Evolutionary conservation across 2,329 filamentous ascomycete species (phyloP), one percentile per base, ranked within the genome.

Genomic region (Hypomyces rosellus): DNA sequence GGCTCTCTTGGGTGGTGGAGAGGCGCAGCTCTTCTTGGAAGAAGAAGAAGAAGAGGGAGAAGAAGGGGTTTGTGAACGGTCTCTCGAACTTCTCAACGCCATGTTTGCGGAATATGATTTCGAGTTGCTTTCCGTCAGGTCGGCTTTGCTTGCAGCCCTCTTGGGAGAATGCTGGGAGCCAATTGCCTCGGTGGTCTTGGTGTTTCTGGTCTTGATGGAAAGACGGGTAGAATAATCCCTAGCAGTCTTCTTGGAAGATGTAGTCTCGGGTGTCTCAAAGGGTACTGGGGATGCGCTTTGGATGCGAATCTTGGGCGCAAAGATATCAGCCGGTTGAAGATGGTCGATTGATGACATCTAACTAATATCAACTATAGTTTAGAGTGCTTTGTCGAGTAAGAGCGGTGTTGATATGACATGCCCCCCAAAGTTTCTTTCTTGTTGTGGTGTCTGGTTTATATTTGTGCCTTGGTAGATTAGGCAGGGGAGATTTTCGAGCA

Each of bases 1-100:
- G 45, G 64, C 59, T 50, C 69, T 74, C 50, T 70, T 73, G 4
- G 65, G 65, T 4, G 69, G 63, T 4, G 59, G 56, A 1, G 61
- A 59, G 6, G 60, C 55, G 20, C 59, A 59, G 49, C 59, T 57
- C 15, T 61, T 63, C 51, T 61, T 69, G 16, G 38, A 16, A 11
- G 38, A 41, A 13, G 37, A 40, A 9, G 37, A 40, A n/a, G 37
- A 40, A 18, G 59, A 57, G 4, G 37, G 16, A 18, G 59, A 57
- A 3, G 51, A 49, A 33, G 48, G 39, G 46, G 55, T 61, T 33
- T 56, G 49, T n/a, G 59, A 61, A 25, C 55, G 48, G 16, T 59
- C 54, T 51, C 52, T 58, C 18, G 58, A 59, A 50, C 55, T 61
- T 49, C 54, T 51, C 22, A 51, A 22, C 11, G 55, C 47, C 62